Evolutionary conservation across 1,284 basidiomycete species (phyloP).

Genomic region (Ustilago curta): DNA sequence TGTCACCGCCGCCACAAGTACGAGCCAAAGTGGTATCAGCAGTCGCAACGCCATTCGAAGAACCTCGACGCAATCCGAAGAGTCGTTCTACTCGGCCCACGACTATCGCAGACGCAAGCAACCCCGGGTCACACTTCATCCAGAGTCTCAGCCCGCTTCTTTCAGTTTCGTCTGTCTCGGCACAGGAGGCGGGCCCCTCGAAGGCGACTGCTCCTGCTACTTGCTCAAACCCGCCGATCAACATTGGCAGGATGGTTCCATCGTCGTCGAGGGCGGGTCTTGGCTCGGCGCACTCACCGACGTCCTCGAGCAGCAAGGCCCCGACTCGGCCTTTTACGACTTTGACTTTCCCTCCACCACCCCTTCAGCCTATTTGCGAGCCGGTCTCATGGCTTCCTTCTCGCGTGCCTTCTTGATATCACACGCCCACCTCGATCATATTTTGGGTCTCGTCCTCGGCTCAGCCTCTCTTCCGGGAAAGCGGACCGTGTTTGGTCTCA

Average conservation of each 20-base stretch:
- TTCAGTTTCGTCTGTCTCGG: slow-evolving; percentile 69
- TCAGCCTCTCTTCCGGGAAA: slow-evolving; percentile 79
- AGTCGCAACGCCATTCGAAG: slow-evolving; percentile 21
- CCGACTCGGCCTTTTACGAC: slow-evolving; percentile 57
- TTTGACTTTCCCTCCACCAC: slow-evolving; percentile 54
- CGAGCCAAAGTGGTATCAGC: slow-evolving; percentile 5
- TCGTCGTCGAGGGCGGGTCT: slow-evolving; percentile 69
- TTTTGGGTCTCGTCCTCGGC: slow-evolving; percentile 78
- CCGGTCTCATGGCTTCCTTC: slow-evolving; percentile 63
- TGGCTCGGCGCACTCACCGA: slow-evolving; percentile 64
- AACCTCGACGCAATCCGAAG: slow-evolving; percentile 31
- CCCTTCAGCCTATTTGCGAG: slow-evolving; percentile 51
- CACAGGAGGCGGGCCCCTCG: slow-evolving; percentile 71
- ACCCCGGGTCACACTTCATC: slow-evolving; percentile 44
- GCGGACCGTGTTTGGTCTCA: slow-evolving; percentile 77
- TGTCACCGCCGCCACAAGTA: not conserved
- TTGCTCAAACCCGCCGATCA: slow-evolving; percentile 68
- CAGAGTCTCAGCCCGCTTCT: slow-evolving; percentile 37
- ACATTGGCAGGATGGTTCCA: slow-evolving; percentile 67
- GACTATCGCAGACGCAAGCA: slow-evolving; percentile 47
- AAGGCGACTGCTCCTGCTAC: slow-evolving; percentile 70
- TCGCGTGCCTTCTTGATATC: slow-evolving; percentile 74
- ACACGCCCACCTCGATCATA: slow-evolving; percentile 85
- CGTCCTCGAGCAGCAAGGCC: slow-evolving; percentile 58
- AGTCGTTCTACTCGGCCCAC: slow-evolving; percentile 46